Percentiles rank a stretch among this genome's conserved stretches.
Conservation (phyloP, 2,329 filamentous ascomycete genomes). For the Neonectria magnoliae region DNA sequence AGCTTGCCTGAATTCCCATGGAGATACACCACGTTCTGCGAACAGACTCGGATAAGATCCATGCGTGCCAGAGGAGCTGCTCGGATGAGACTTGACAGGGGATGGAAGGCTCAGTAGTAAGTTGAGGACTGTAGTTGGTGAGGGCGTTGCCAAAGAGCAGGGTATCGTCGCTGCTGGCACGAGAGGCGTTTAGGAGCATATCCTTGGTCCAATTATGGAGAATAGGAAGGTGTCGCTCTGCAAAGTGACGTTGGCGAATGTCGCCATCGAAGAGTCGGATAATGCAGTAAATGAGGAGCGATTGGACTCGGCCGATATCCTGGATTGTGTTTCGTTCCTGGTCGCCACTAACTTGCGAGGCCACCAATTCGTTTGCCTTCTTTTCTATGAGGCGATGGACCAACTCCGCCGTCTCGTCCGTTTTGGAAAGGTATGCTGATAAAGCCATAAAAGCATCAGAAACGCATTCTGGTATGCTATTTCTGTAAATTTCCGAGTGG, state of each 20-base stretch:
- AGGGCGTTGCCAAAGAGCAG: constrained; percentile 24
- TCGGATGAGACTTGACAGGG: constrained; percentile 18
- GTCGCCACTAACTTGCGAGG: background rate
- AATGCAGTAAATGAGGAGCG: constrained; percentile 36
- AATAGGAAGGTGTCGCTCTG: constrained; percentile 31
- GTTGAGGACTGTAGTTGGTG: background rate
- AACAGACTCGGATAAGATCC: constrained; percentile 45
- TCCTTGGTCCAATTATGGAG: constrained; percentile 31
- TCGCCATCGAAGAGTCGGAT: constrained; percentile 40
- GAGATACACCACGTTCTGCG: constrained; percentile 43
- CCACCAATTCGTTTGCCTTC: constrained; percentile 15
- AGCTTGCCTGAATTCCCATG: constrained; percentile 31
- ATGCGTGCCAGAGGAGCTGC: constrained; percentile 42
- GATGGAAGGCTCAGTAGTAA: constrained; percentile 3
- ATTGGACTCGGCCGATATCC: constrained; percentile 34
- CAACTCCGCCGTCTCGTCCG: constrained; percentile 25
- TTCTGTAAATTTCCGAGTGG: constrained; percentile 22
- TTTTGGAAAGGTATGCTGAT: constrained; percentile 27
- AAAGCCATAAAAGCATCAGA: constrained; percentile 26
- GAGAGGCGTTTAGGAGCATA: constrained; percentile 7
- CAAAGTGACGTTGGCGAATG: constrained; percentile 33
- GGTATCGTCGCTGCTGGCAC: constrained; percentile 10
- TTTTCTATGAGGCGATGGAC: constrained; percentile 22
- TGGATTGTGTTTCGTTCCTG: background rate
- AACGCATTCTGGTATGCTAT: constrained; percentile 14